Percentiles rank a stretch among this genome's conserved stretches.
Evolutionary conservation across 768 basidiomycete species (phyloP).

Genomic region (Amanita exitialis): DNA sequence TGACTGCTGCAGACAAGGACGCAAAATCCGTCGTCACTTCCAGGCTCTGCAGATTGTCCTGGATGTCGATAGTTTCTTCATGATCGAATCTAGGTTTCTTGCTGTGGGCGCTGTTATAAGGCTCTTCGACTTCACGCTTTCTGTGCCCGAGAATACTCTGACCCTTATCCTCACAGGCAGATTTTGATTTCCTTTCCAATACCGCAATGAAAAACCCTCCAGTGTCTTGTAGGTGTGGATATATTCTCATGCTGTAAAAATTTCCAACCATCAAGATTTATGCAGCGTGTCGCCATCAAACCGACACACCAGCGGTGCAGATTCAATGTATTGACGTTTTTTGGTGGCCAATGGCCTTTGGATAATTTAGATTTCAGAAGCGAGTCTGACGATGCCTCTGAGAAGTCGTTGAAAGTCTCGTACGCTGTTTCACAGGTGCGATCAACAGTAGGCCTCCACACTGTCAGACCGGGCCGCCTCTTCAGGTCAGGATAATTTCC

Average conservation of each 20-base stretch:
- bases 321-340: slow-evolving; percentile 45
- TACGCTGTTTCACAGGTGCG: slow-evolving; percentile 39
- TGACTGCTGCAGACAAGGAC: slow-evolving; percentile 8
- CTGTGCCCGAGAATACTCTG: slow-evolving; percentile 21
- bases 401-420: slow-evolving; percentile 52
- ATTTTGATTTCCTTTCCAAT: slow-evolving; percentile 38
- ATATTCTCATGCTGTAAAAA: slow-evolving; percentile 64
- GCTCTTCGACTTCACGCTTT: slow-evolving; percentile 42
- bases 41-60: background rate
- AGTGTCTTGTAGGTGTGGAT: slow-evolving; percentile 93
- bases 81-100: slow-evolving; percentile 1
- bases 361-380: slow-evolving; percentile 52
- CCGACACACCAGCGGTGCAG: slow-evolving; percentile 62
- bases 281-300: background rate
- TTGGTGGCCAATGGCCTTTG: slow-evolving; percentile 74
- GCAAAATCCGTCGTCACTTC: background rate
- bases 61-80: slow-evolving; percentile 1
- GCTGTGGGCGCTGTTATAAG: slow-evolving; percentile 26
- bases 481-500: slow-evolving; percentile 59
- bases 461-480: slow-evolving; percentile 63
- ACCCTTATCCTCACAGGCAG: background rate
- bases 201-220: slow-evolving; percentile 98
- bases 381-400: slow-evolving; percentile 36
- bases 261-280: background rate
- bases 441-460: slow-evolving; percentile 71